A percentile compares a stretch with the other conserved stretches of the same genome.
phyloP scores from a whole-genome alignment of 2,329 filamentous ascomycete genomes.

The Juglanconis oblonga region DNA sequence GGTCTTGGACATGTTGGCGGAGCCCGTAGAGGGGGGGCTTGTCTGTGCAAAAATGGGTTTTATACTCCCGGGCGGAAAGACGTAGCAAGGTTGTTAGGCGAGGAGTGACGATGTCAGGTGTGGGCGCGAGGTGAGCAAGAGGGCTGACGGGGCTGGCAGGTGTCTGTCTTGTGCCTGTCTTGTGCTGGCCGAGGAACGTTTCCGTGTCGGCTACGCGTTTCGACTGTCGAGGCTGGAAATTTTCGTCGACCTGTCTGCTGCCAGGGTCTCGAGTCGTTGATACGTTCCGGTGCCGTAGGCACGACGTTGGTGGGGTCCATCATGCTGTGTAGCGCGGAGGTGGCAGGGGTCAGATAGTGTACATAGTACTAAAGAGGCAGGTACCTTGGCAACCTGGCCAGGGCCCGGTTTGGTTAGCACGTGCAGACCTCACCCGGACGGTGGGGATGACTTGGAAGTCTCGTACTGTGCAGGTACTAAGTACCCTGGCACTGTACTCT shows the following conservation, averaged over 20 bases:
- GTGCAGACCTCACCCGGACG: not conserved
- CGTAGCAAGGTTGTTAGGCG: not conserved
- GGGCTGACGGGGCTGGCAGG: constrained; percentile 16
- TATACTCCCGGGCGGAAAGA: constrained; percentile 8
- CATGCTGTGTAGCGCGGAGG: no score
- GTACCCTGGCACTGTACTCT: no score
- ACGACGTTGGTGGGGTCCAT: no score
- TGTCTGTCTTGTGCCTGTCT: not conserved
- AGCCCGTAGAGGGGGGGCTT: not conserved
- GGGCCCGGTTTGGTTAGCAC: constrained; percentile 1
- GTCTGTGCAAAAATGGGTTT: not conserved
- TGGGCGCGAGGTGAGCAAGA: constrained; percentile 9
- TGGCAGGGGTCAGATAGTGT: not conserved
- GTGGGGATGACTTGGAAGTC: no score
- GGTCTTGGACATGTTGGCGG: constrained; percentile 68
- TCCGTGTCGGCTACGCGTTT: not conserved
- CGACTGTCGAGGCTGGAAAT: not conserved
- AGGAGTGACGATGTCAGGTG: constrained; percentile 18
- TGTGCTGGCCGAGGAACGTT: not conserved
- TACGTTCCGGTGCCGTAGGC: not conserved
- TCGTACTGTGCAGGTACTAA: no score
- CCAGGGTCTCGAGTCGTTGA: constrained; percentile 1
- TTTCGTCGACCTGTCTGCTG: constrained; percentile 1
- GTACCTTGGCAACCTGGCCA: not conserved
- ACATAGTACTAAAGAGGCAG: no score